Conservation (phyloP, 345 rosid genomes). For the Corchorus capsularis region DNA sequence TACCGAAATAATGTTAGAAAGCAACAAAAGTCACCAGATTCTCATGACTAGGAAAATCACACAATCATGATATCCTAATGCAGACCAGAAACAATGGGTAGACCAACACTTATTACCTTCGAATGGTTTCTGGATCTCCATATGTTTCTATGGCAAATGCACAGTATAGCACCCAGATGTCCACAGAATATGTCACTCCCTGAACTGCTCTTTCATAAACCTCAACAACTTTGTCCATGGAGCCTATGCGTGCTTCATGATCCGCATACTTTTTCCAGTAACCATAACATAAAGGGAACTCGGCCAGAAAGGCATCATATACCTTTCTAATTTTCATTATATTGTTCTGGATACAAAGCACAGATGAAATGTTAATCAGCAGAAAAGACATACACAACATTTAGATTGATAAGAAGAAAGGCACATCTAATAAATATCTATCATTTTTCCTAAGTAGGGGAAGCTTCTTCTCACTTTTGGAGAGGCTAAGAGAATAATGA, state of each 20-base stretch:
- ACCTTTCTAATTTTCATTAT: conserved; percentile 78
- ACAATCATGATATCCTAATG: conserved; percentile 33
- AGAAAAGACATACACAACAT: not conserved
- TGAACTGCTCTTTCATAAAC: conserved; percentile 93
- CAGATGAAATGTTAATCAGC: conserved; percentile 23
- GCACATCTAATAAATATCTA: not conserved
- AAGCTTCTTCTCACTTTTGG: too few species aligned
- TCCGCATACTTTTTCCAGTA: conserved; percentile 99
- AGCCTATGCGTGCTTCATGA: conserved; percentile 86
- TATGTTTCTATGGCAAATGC: conserved; percentile 76
- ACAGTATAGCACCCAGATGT: conserved; percentile 95
- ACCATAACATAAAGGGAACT: conserved; percentile 96
- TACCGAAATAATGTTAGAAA: conserved; percentile 70
- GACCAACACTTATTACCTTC: conserved; percentile 68
- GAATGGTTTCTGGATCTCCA: conserved; percentile 90
- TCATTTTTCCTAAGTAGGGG: too few species aligned
- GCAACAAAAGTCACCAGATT: conserved; percentile 40
- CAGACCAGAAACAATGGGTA: conserved; percentile 29
- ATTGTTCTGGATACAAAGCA: conserved; percentile 59
- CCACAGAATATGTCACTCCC: conserved; percentile 96
- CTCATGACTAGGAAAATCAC: conserved; percentile 34
- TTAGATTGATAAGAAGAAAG: not conserved
- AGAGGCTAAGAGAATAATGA: too few species aligned
- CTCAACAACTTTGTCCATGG: conserved; percentile 92
- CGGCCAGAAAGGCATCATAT: conserved; percentile 89